Evolutionary conservation across 139 green algal genomes (phyloP).

Genomic region (Coelastrella sp.): DNA sequence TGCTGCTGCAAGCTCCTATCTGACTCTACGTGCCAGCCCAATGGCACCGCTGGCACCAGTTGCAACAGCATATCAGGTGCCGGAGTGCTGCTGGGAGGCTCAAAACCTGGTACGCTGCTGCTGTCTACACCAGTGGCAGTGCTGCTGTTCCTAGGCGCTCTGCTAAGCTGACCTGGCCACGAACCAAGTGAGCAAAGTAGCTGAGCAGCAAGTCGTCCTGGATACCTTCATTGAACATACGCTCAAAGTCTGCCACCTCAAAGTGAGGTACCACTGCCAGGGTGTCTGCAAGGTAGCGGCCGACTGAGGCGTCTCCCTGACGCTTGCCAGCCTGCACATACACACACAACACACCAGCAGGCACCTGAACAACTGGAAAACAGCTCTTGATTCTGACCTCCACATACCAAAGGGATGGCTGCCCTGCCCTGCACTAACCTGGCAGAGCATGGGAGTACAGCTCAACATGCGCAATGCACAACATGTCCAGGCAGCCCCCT

Average conservation of each 20-base stretch:
- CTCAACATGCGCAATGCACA: too few species aligned
- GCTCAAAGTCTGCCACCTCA: constrained; percentile 80
- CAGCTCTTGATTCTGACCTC: too few species aligned
- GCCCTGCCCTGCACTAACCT: too few species aligned
- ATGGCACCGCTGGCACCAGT: not conserved
- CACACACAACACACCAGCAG: not conserved
- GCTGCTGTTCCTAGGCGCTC: constrained; percentile 89
- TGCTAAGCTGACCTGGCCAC: constrained; percentile 88
- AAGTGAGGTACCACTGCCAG: constrained; percentile 87
- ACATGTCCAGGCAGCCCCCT: too few species aligned
- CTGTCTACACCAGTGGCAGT: constrained; percentile 80
- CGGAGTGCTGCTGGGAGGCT: not conserved
- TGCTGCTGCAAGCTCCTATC: not conserved
- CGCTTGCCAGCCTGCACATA: constrained; percentile 69
- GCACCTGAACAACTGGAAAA: not conserved
- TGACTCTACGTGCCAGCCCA: not conserved
- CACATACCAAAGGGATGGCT: too few species aligned
- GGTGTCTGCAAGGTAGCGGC: constrained; percentile 90
- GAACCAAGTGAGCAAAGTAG: constrained; percentile 92
- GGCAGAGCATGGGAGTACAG: too few species aligned
- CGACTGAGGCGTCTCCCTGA: constrained; percentile 76
- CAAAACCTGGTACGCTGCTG: not conserved
- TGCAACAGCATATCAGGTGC: not conserved
- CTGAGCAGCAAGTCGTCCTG: constrained; percentile 89
- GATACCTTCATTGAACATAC: constrained; percentile 85